Percentiles rank a stretch among this genome's conserved stretches.
phyloP scores from a whole-genome alignment of 352 stramenopile species.

The Phytophthora uliginosa region DNA sequence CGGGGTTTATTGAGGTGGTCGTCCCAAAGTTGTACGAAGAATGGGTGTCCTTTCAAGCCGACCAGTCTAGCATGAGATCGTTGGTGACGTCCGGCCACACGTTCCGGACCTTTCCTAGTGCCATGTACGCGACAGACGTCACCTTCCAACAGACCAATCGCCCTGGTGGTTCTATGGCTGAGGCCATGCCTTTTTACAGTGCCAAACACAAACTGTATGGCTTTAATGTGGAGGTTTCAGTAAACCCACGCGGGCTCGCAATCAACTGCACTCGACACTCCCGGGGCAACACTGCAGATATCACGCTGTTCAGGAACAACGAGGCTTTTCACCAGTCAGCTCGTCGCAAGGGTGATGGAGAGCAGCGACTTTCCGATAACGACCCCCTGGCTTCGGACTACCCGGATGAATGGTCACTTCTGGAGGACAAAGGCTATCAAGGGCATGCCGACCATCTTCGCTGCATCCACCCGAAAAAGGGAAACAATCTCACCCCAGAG shows the following conservation, averaged over 20 bases:
- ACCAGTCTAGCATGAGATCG: not conserved
- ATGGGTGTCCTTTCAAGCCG: not conserved
- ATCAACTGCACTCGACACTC: not conserved
- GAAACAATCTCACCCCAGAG: not conserved
- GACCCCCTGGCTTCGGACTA: not conserved
- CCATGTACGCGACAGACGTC: not conserved
- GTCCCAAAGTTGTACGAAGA: not conserved
- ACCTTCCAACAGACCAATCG: constrained; percentile 4
- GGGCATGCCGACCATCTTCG: not conserved
- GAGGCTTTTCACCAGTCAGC: not conserved
- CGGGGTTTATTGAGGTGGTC: not conserved
- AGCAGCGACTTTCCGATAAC: not conserved
- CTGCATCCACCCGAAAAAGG: not conserved
- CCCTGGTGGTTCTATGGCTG: not conserved
- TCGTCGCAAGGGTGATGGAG: not conserved
- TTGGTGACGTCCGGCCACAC: not conserved
- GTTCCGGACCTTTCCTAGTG: not conserved
- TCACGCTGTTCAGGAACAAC: constrained; percentile 1
- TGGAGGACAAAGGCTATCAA: not conserved
- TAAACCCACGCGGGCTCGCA: not conserved
- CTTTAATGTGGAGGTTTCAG: not conserved
- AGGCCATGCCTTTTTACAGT: constrained; percentile 5
- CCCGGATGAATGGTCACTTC: not conserved
- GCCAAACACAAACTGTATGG: not conserved
- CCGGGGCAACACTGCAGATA: not conserved